These are phyloP conservation scores for Suillus subalutaceus DNA, from an alignment of 768 basidiomycete species.

Conservation along the genomic window DNA sequence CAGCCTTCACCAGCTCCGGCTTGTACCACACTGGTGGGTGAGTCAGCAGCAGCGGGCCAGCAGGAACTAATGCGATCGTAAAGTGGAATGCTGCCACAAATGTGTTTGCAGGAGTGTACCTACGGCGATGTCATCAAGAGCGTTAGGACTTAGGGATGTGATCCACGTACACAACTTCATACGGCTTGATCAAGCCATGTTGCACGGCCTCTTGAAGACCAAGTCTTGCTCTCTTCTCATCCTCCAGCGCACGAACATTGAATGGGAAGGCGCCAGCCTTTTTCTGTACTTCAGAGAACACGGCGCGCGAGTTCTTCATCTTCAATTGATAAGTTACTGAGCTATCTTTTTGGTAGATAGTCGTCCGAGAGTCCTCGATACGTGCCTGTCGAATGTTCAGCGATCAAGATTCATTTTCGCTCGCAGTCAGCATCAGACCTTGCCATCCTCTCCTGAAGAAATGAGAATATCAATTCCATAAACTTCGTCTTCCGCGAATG, in stretches of 20 bases:
- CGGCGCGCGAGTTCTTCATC: slow-evolving; percentile 95
- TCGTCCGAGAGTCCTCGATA: slow-evolving; percentile 85
- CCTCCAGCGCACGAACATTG: slow-evolving; percentile 91
- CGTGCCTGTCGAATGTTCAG: slow-evolving; percentile 66
- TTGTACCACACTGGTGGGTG: slow-evolving; percentile 93
- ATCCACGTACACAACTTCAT: slow-evolving; percentile 83
- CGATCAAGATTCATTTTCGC: not conserved
- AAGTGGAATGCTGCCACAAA: slow-evolving; percentile 97
- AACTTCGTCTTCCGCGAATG: slow-evolving; percentile 92
- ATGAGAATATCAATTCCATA: slow-evolving; percentile 94
- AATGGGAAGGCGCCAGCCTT: slow-evolving; percentile 99
- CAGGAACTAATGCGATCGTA: slow-evolving; percentile 90
- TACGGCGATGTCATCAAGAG: slow-evolving; percentile 28
- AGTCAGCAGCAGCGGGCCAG: slow-evolving; percentile 85
- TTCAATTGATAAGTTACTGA: slow-evolving; percentile 92
- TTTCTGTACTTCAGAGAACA: slow-evolving; percentile 97
- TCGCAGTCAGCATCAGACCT: slow-evolving; percentile 48
- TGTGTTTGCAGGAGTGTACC: slow-evolving; percentile 81
- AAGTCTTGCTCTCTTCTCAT: slow-evolving; percentile 94
- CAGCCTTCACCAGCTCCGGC: slow-evolving; percentile 85
- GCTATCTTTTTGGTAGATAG: slow-evolving; percentile 89
- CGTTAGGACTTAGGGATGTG: not conserved
- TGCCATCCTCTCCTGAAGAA: slow-evolving; percentile 87
- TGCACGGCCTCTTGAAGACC: slow-evolving; percentile 96
- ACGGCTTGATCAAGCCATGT: slow-evolving; percentile 91